Conservation (phyloP, 2,329 filamentous ascomycete species). For the Cytospora schulzeri region DNA sequence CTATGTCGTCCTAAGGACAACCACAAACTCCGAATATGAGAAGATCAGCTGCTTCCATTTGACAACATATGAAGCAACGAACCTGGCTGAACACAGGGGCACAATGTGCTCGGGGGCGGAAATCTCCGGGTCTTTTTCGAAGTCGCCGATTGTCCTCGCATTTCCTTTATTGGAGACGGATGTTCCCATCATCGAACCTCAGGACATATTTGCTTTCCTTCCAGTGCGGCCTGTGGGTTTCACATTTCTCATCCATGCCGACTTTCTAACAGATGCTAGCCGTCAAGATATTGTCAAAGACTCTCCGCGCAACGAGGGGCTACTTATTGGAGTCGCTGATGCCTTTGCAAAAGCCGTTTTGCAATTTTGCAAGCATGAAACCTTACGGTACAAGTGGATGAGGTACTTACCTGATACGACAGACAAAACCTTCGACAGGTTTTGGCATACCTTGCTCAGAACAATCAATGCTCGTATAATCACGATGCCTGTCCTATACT, state of each 20-base stretch:
- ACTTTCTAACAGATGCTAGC: constrained; percentile 51
- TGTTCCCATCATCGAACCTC: constrained; percentile 41
- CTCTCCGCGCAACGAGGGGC: constrained; percentile 43
- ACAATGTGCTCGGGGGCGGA: constrained; percentile 36
- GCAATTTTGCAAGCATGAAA: constrained; percentile 42
- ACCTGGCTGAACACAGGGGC: constrained; percentile 18
- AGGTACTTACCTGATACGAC: constrained; percentile 43
- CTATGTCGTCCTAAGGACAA: constrained; percentile 30
- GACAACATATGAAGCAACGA: constrained; percentile 9
- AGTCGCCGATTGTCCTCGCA: constrained; percentile 45
- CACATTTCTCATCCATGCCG: constrained; percentile 53
- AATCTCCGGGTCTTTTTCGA: constrained; percentile 30
- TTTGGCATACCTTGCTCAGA: constrained; percentile 34
- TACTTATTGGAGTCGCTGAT: constrained; percentile 40
- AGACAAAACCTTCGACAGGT: constrained; percentile 31
- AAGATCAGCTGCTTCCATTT: constrained; percentile 18
- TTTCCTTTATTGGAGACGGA: constrained; percentile 44
- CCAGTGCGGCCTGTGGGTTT: constrained; percentile 47
- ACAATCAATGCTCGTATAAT: constrained; percentile 31
- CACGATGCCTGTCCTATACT: constrained; percentile 24
- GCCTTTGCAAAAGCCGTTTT: constrained; percentile 43
- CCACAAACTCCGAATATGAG: background rate
- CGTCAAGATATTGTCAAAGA: constrained; percentile 43
- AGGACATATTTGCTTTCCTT: constrained; percentile 50
- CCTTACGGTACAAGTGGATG: constrained; percentile 48